phyloP scores from a whole-genome alignment of 2,329 filamentous ascomycete species.

The Incumbomyces delicatus region DNA sequence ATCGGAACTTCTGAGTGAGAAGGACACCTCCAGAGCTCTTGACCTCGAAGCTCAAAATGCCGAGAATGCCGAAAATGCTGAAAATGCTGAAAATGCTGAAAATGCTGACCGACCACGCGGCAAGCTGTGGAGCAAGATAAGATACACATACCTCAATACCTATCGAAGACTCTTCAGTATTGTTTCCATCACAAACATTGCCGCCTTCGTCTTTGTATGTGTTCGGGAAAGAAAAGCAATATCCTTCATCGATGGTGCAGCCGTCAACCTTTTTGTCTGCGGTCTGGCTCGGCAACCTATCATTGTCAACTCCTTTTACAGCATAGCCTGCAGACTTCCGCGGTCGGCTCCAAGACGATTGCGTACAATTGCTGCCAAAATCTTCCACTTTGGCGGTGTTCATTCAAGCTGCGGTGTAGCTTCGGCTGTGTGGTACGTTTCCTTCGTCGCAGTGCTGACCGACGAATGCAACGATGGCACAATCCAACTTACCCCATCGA shows the following conservation, averaged over 20 bases:
- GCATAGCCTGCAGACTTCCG: conserved; percentile 25
- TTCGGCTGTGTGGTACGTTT: conserved; percentile 34
- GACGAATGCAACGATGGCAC: conserved; percentile 4
- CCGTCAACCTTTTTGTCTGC: conserved; percentile 27
- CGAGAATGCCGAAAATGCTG: too few relatives aligned
- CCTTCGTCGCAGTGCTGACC: conserved; percentile 13
- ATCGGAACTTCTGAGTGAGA: background rate
- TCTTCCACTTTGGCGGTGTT: conserved; percentile 33
- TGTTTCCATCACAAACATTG: conserved; percentile 41
- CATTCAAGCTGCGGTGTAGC: conserved; percentile 30
- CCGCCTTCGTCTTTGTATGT: conserved; percentile 18
- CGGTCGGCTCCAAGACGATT: conserved; percentile 26
- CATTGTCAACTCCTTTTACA: conserved; percentile 31
- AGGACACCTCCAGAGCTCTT: background rate
- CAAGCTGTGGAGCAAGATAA: background rate
- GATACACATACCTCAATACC: conserved; percentile 30
- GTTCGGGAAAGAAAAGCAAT: conserved; percentile 5
- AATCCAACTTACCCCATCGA: conserved; percentile 20
- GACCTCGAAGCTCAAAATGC: background rate
- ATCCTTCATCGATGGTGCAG: conserved; percentile 23
- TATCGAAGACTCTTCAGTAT: conserved; percentile 50
- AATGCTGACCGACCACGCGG: background rate
- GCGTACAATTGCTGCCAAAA: conserved; percentile 29
- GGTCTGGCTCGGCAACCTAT: conserved; percentile 32
- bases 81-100: too few relatives aligned